Evolutionary conservation across 352 stramenopile genomes (phyloP).

Genomic region (Globisporangium cederbergense): DNA sequence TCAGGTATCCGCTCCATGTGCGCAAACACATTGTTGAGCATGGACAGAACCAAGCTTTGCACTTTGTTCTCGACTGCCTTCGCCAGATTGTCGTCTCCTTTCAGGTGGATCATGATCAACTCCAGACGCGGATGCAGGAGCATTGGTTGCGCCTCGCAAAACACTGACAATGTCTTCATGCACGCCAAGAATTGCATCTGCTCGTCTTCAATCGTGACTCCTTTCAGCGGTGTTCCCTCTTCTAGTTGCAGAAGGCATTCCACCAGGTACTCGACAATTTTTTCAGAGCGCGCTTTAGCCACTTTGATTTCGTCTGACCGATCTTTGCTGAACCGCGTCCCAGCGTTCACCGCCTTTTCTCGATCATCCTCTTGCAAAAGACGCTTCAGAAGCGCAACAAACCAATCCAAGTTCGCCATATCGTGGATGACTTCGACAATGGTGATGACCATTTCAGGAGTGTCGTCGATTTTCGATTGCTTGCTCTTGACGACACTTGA

Average conservation of each 20-base stretch:
- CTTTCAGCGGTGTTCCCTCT: conserved; percentile 53
- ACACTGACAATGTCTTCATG: conserved; percentile 70
- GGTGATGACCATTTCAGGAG: conserved; percentile 46
- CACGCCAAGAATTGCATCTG: conserved; percentile 72
- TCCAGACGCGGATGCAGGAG: conserved; percentile 62
- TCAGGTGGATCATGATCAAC: conserved; percentile 70
- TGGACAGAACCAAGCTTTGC: conserved; percentile 57
- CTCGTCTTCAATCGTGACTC: conserved; percentile 46
- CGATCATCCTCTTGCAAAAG: conserved; percentile 36
- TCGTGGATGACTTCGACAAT: conserved; percentile 80
- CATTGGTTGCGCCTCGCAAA: conserved; percentile 65
- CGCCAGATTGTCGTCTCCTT: conserved; percentile 46
- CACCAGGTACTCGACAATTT: conserved; percentile 65
- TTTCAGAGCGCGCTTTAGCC: conserved; percentile 47
- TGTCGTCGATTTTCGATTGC: conserved; percentile 59
- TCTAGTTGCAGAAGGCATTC: conserved; percentile 68
- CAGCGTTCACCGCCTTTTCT: conserved; percentile 16
- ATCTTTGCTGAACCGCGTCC: conserved; percentile 30
- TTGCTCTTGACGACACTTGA: conserved; percentile 67
- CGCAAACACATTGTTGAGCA: conserved; percentile 57
- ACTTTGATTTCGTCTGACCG: conserved; percentile 46
- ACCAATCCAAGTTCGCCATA: conserved; percentile 69
- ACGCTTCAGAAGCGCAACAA: conserved; percentile 62
- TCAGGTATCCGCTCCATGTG: conserved; percentile 46
- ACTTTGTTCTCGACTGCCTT: conserved; percentile 56